These are phyloP conservation scores for Aspergillus japonicus DNA, from an alignment of 2,329 filamentous ascomycete genomes.

Conservation along the genomic window DNA sequence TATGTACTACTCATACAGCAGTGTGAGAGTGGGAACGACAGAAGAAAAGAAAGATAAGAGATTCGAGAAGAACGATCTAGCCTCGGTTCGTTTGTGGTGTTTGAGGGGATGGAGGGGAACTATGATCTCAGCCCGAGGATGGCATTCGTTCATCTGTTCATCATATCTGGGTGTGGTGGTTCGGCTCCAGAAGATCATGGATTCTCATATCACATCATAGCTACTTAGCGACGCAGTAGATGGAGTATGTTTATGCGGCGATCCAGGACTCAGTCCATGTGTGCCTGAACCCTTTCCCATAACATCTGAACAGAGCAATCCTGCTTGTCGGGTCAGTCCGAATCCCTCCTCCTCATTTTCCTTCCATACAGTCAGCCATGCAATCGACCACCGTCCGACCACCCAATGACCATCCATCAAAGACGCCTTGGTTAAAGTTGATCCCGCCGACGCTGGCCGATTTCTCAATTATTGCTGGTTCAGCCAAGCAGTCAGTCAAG, in stretches of 20 bases:
- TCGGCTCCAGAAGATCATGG: neutral
- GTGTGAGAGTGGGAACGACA: too few relatives aligned
- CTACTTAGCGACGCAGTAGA: too few relatives aligned
- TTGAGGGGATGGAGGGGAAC: neutral
- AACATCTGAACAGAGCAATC: neutral
- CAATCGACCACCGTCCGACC: neutral
- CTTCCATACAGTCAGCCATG: neutral
- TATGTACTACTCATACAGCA: too few relatives aligned
- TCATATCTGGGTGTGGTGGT: neutral
- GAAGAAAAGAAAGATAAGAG: too few relatives aligned
- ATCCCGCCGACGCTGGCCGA: neutral
- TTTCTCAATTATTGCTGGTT: neutral
- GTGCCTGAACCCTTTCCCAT: neutral
- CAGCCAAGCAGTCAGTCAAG: neutral
- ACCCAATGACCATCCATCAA: neutral
- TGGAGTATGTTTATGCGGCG: too few relatives aligned
- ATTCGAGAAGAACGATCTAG: neutral
- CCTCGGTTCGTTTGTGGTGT: neutral
- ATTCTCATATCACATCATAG: too few relatives aligned
- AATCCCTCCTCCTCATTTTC: neutral
- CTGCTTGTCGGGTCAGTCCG: neutral
- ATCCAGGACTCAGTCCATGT: neutral
- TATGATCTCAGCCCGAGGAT: neutral
- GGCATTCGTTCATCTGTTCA: neutral
- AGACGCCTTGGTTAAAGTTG: conserved; percentile 3